Conservation (phyloP, 192 early-diverging fungal genomes). For the Coemansia reversa region DNA sequence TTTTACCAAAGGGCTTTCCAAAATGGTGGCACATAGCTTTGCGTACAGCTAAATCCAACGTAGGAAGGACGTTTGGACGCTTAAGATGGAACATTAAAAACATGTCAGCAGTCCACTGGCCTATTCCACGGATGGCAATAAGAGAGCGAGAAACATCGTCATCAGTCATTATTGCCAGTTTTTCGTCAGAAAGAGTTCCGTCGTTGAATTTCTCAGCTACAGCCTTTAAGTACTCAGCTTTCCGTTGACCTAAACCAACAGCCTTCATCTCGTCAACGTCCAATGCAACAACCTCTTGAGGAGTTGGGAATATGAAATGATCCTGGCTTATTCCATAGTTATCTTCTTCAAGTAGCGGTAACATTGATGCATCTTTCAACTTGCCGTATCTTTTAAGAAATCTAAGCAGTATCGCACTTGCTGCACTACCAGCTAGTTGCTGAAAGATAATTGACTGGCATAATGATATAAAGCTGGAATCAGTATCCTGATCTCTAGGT, state of each 20-base stretch:
- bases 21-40: conserved; percentile 69
- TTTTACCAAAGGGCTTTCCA: conserved; percentile 52
- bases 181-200: conserved; percentile 51
- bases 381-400: conserved; percentile 60
- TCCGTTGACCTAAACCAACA: conserved; percentile 35
- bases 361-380: conserved; percentile 17
- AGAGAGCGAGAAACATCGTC: conserved; percentile 57
- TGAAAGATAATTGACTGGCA: conserved; percentile 65
- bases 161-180: conserved; percentile 57
- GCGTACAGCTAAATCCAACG: conserved; percentile 63
- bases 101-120: conserved; percentile 73
- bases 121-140: conserved; percentile 65
- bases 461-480: conserved; percentile 43
- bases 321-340: background rate
- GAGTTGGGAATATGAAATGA: conserved; percentile 48
- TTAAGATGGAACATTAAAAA: conserved; percentile 72
- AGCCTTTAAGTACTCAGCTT: conserved; percentile 66
- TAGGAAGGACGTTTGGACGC: conserved; percentile 68
- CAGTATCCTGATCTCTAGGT: conserved; percentile 19
- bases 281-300: conserved; percentile 53
- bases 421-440: conserved; percentile 71
- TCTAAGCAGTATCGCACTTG: conserved; percentile 56
- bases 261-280: conserved; percentile 40
- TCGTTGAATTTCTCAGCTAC: conserved; percentile 61
- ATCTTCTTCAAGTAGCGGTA: background rate